Evolutionary conservation across 2,329 filamentous ascomycete species (phyloP).

Genomic region (Graphilbum sp.): DNA sequence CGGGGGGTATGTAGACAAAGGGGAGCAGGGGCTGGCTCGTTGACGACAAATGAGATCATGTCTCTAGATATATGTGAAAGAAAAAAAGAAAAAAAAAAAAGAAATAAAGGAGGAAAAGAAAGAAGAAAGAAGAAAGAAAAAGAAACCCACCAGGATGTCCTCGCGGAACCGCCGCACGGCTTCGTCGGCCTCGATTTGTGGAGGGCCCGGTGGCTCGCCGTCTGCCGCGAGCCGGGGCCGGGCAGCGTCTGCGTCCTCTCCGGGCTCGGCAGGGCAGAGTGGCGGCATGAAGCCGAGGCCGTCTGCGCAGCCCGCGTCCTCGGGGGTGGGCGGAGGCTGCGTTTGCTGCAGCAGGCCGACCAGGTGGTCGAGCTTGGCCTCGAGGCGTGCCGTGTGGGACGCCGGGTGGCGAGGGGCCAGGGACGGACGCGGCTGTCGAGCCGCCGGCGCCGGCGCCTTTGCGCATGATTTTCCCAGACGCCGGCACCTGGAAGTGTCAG

Average conservation of each 20-base stretch:
- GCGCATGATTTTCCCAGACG: constrained; percentile 25
- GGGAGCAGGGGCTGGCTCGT: constrained; percentile 4
- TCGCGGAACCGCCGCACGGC: constrained; percentile 23
- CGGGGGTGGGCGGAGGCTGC: constrained; percentile 13
- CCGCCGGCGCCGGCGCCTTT: constrained; percentile 19
- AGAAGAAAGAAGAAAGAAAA: no score
- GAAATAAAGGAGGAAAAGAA: no score
- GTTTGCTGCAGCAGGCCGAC: constrained; percentile 22
- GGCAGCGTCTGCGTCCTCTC: neutral
- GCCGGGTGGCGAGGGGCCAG: constrained; percentile 6
- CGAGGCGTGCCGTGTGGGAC: constrained; percentile 26
- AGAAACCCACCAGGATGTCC: constrained; percentile 17
- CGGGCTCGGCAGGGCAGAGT: no score
- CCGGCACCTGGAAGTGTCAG: constrained; percentile 13
- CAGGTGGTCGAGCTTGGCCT: constrained; percentile 32
- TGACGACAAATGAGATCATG: no score
- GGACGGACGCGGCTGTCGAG: constrained; percentile 16
- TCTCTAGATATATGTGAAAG: neutral
- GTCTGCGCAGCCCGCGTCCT: no score
- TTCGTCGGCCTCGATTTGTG: constrained; percentile 11
- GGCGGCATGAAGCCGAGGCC: no score
- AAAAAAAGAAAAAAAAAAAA: no score
- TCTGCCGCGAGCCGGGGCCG: no score
- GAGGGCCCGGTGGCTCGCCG: no score
- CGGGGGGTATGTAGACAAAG: constrained; percentile 19